Evolutionary conservation across 305 asterid genomes (phyloP), one percentile per base, ranked within the genome.

Genomic region (Fraxinus ornus): DNA sequence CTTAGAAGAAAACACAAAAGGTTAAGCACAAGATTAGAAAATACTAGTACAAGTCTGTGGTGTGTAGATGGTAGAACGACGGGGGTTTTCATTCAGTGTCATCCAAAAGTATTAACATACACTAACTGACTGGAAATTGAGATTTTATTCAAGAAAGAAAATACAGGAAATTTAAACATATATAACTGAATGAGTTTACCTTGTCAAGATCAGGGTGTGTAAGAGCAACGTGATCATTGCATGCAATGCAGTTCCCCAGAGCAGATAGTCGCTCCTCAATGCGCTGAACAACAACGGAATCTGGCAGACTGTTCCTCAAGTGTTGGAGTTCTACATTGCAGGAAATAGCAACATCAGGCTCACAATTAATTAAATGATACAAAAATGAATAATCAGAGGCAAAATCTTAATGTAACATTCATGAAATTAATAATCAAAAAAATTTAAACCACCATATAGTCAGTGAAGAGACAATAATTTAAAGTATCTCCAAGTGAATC

Each of bases 211-310:
- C 97, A 3, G 97, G 94, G 88, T 95, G 98, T 0, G 97, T 89
- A 77, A 95, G 97, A 79, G 99, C 99, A 79, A 94, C 97, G 81
- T 94, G 97, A 85, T 95, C 99, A 74, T 95, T 95, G 90, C 98
- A 95, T 7, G 94, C 88, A 84, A 94, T 91, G 89, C 97, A 95
- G 92, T 95, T 95, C 49, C 99, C 99, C 8, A 94, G 86, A 60
- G 99, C 95, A 88, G 97, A 91, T 83, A 94, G 84, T 82, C 93
- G 89, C 92, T 95, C 98, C 1, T 95, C 99, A 85, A 95, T 88
- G 55, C 98, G 95, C 90, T 95, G 99, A 86, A 95, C 94, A 77
- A 92, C 96, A 78, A 95, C 98, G 19, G 92, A 84, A 85, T 94
- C 98, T 64, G 99, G 99, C 78, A 95, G 87, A 77, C 94, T 89